Conservation (phyloP, 805 yeast genomes). For the Groenewaldozyma salmanticensis region DNA sequence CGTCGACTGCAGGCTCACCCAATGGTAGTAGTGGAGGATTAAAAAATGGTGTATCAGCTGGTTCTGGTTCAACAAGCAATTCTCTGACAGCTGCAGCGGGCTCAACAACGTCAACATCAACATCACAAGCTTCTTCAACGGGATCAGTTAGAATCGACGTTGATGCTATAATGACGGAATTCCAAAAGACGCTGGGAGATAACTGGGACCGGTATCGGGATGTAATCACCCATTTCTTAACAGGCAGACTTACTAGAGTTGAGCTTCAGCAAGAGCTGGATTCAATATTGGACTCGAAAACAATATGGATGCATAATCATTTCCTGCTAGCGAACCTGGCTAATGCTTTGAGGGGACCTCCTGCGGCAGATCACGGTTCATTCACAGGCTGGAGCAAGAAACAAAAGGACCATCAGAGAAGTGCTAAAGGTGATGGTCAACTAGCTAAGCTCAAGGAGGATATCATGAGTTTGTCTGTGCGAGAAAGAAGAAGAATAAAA, state of each 20-base stretch:
- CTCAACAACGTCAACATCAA: slow-evolving; percentile 6
- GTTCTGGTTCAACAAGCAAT: no score
- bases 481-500: slow-evolving; percentile 79
- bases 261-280: slow-evolving; percentile 58
- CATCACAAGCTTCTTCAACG: no score
- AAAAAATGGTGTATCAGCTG: no score
- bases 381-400: slow-evolving; percentile 40
- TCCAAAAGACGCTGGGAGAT: slow-evolving; percentile 63
- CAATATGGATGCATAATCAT: slow-evolving; percentile 69
- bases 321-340: slow-evolving; percentile 72
- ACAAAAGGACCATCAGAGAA: slow-evolving; percentile 35
- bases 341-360: slow-evolving; percentile 70
- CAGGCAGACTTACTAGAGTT: slow-evolving; percentile 67
- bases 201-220: slow-evolving; percentile 85
- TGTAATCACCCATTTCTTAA: slow-evolving; percentile 60
- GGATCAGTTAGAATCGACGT: slow-evolving; percentile 41
- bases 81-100: no score
- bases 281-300: slow-evolving; percentile 41
- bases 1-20: no score
- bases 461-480: slow-evolving; percentile 72
- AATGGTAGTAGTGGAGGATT: background rate
- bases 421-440: slow-evolving; percentile 41
- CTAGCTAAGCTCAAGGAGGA: slow-evolving; percentile 76
- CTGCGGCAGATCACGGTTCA: slow-evolving; percentile 39
- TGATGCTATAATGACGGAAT: slow-evolving; percentile 58